These are phyloP conservation scores for Heterotrichella gracilis DNA, from an alignment of 352 stramenopile species.

Conservation along the genomic window DNA sequence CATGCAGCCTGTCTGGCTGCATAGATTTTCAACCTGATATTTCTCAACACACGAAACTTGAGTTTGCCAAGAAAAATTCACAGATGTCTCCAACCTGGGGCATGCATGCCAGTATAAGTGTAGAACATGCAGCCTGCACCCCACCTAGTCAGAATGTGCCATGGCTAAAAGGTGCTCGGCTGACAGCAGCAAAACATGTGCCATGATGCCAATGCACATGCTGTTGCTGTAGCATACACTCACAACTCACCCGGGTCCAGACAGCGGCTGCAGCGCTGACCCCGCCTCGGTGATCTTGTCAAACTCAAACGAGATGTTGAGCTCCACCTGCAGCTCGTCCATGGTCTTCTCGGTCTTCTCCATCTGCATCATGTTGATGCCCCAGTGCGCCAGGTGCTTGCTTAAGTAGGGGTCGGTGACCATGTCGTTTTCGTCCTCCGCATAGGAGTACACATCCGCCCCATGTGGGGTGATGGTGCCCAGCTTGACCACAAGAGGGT, in stretches of 20 bases:
- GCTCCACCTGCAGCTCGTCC: constrained; percentile 70
- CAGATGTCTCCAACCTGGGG: too few species aligned
- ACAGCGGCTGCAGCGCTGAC: constrained; percentile 48
- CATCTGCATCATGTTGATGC: constrained; percentile 59
- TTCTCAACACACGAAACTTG: too few species aligned
- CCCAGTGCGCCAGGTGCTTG: constrained; percentile 62
- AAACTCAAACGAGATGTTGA: constrained; percentile 91
- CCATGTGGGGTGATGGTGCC: constrained; percentile 69
- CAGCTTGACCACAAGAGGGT: constrained; percentile 81
- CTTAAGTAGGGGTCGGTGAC: constrained; percentile 65
- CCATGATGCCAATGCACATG: too few species aligned
- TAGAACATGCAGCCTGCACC: too few species aligned
- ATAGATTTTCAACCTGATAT: too few species aligned
- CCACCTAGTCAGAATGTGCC: too few species aligned
- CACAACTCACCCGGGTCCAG: constrained; percentile 47
- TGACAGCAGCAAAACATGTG: too few species aligned
- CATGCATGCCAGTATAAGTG: too few species aligned
- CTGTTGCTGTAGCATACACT: too few species aligned
- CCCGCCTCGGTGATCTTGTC: constrained; percentile 79
- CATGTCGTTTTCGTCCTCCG: constrained; percentile 74
- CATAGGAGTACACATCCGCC: constrained; percentile 91
- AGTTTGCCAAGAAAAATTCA: too few species aligned
- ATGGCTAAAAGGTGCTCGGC: too few species aligned
- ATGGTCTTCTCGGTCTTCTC: constrained; percentile 95
- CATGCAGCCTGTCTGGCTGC: too few species aligned